Evolutionary conservation across 345 rosid species (phyloP).

Genomic region (Eucalyptus pumila): DNA sequence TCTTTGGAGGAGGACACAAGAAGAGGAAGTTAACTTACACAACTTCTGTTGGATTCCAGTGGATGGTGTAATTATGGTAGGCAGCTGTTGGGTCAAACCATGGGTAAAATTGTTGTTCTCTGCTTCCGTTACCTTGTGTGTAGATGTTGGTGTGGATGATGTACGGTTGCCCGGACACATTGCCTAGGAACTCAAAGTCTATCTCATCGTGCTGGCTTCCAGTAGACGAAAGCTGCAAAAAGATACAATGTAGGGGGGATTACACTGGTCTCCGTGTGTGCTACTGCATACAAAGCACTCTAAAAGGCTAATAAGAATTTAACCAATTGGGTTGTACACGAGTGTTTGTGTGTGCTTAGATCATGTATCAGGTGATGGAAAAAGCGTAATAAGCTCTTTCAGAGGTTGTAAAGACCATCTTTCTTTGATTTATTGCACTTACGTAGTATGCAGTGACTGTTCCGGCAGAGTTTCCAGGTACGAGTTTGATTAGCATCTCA

Average conservation of each 20-base stretch:
- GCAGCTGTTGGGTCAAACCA: slow-evolving; percentile 36
- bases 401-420: background rate
- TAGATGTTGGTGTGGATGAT: slow-evolving; percentile 61
- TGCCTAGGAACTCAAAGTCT: slow-evolving; percentile 69
- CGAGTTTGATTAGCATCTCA: slow-evolving; percentile 75
- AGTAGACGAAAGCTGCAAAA: slow-evolving; percentile 38
- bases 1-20: background rate
- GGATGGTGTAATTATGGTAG: slow-evolving; percentile 74
- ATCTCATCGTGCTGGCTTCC: slow-evolving; percentile 62
- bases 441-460: slow-evolving; percentile 65
- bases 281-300: background rate
- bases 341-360: background rate
- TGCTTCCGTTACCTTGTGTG: slow-evolving; percentile 49
- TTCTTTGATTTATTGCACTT: background rate
- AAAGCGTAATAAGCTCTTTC: background rate
- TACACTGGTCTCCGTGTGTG: background rate
- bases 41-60: slow-evolving; percentile 8
- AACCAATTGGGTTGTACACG: background rate
- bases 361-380: background rate
- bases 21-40: slow-evolving; percentile 4
- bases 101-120: slow-evolving; percentile 8
- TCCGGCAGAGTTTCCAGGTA: slow-evolving; percentile 82
- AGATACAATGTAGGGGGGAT: background rate
- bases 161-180: slow-evolving; percentile 56
- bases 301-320: background rate